Evolutionary conservation across 331 rosid genomes (phyloP), one percentile per base, ranked within the genome.

Genomic region (Malus hybrid): DNA sequence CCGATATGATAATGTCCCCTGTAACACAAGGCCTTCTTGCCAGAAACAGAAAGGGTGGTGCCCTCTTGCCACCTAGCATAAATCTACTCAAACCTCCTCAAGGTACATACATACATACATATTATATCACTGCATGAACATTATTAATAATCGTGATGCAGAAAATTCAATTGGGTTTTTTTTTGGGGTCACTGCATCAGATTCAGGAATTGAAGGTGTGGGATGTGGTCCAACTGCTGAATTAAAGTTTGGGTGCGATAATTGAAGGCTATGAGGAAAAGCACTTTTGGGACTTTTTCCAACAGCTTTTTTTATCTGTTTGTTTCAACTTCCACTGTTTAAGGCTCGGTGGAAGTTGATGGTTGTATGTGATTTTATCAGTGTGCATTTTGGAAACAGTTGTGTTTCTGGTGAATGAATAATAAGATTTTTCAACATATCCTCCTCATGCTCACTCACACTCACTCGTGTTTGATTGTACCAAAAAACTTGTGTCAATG

Each of bases 1-100:
- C 98, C 15, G 98, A 93, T 81, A 44, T 79, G 85, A 86, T 88
- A 84, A 76, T 93, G 65, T 93, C 97, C 31, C 97, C 97, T 14
- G 85, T 91, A 28, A 90, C 92, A 57, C 87, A 90, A 83, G 97
- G 93, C 28, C 86, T 93, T 64, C 88, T 87, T 4, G 97, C 97
- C 27, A 87, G 96, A 80, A 79, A 82, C 77, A 88, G 89, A 82
- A 91, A 78, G 82, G 84, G 90, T 57, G 89, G 75, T 50, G 78
- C 81, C 8, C 60, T 84, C 57, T 78, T 92, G 76, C 93, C 97
- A 6, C 89, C 92, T 13, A 82, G 83, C 55, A 84, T 29, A 79
- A 81, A 69, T 80, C 81, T 79, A 15, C 78, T 69, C 33, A 88
- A 86, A 94, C 90, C 77, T 44, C 48, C 59, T 42, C 29, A 20